phyloP scores from a whole-genome alignment of 2,329 filamentous ascomycete species.

The Epichloe uncinata region DNA sequence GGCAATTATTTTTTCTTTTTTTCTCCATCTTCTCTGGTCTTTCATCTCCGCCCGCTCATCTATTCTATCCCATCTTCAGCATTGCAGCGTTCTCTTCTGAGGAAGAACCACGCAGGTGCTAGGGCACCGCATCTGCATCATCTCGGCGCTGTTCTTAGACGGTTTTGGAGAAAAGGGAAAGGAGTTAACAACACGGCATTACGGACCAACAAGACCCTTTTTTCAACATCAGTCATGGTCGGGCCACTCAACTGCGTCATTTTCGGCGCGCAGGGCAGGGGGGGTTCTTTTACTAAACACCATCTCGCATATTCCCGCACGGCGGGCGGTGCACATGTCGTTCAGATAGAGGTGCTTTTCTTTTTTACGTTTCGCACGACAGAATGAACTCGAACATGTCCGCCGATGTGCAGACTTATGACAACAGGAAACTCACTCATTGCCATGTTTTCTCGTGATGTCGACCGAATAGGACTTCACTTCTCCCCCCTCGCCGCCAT shows the following conservation, averaged over 20 bases:
- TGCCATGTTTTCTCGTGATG: too few species aligned
- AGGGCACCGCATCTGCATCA: conserved; percentile 1
- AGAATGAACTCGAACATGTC: too few species aligned
- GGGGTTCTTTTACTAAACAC: not conserved
- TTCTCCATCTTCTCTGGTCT: not conserved
- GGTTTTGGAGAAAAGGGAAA: not conserved
- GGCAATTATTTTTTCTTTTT: not conserved
- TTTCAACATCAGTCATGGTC: not conserved
- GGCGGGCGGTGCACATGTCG: conserved; percentile 4
- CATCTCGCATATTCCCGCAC: conserved; percentile 11
- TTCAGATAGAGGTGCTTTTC: too few species aligned
- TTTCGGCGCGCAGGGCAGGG: not conserved
- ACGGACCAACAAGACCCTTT: not conserved
- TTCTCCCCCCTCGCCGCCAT: too few species aligned
- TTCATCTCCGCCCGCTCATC: not conserved
- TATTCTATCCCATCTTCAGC: not conserved
- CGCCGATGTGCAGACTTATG: too few species aligned
- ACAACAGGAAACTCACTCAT: too few species aligned
- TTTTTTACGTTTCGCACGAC: too few species aligned
- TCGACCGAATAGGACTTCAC: too few species aligned
- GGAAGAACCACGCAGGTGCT: not conserved
- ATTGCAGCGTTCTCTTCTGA: not conserved
- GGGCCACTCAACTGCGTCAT: conserved; percentile 21
- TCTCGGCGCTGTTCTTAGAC: conserved; percentile 1
- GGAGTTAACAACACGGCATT: not conserved